Percentiles rank a stretch among this genome's conserved stretches.
Conservation (phyloP, 805 yeast species). For the Spencermartinsiella europaea region DNA sequence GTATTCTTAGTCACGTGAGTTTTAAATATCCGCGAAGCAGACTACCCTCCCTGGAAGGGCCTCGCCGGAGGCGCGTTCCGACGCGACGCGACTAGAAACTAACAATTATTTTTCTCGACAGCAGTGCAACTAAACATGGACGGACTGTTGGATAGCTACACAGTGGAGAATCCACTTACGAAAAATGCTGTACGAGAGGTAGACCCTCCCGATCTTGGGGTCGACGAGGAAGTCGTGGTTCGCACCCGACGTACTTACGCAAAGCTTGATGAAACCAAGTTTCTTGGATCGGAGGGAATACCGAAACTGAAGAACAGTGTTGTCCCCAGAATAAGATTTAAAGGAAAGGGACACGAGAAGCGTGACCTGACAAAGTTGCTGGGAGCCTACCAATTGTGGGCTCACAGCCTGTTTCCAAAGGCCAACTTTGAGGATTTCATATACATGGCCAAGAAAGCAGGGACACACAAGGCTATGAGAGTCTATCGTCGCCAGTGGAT, state of each 20-base stretch:
- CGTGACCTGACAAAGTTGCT: conserved; percentile 47
- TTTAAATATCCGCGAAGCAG: not conserved
- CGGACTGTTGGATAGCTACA: conserved; percentile 2
- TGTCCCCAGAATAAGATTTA: conserved; percentile 28
- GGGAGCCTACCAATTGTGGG: conserved; percentile 66
- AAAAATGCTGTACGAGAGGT: not conserved
- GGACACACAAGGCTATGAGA: conserved; percentile 7
- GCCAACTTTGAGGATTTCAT: conserved; percentile 71
- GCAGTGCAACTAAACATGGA: not conserved
- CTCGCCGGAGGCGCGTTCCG: not conserved
- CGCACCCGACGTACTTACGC: conserved; percentile 32
- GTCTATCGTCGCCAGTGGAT: conserved; percentile 13
- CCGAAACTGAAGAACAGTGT: conserved; percentile 40
- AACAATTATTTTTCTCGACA: too few species aligned
- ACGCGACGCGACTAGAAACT: too few species aligned
- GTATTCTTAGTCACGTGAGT: too few species aligned
- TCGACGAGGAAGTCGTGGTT: conserved; percentile 27
- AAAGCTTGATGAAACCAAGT: conserved; percentile 47
- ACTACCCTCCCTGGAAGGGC: not conserved
- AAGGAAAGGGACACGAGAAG: conserved; percentile 41
- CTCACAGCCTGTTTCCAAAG: conserved; percentile 70
- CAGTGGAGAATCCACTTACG: not conserved
- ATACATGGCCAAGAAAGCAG: conserved; percentile 40
- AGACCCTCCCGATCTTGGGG: conserved; percentile 9
- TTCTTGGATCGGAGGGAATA: conserved; percentile 52